Base-by-base conservation (phyloP, 441 rosid species). In the Codiaeum variegatum region DNA sequence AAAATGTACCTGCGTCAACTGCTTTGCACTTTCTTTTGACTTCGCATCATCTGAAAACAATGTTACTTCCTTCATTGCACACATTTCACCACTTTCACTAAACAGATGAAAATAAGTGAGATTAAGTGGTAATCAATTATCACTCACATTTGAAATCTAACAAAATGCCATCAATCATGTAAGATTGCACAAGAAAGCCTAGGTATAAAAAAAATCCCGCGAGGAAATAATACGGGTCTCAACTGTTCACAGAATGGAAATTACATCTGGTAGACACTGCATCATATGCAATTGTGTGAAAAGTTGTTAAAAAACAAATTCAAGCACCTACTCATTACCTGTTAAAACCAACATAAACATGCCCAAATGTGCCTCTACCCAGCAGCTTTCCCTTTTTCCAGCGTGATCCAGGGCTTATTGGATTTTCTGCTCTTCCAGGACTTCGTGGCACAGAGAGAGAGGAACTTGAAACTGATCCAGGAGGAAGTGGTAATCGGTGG, bases 31-130 rank as follows among this genome's bases (percentile, higher is more conserved):
- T 80, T 91, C 98, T 83, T 85, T 91, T 28, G 95, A 89, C 77
- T 91, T 91, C 1, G 91, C 83, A 80, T 93, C 98, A 80, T 93
- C 98, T 61, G 97, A 88, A 83, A 85, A 85, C 36, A 93, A 73
- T 42, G 95, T 86, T 63, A 93, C 98, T 82, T 93, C 98, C 87
- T 93, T 93, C 97, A 93, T 91, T 60, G 98, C 98, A 76, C 97
- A 93, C 95, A 93, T 88, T 79, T 87, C 97, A 29, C 98, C 98
- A 71, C 90, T 88, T 85, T 90, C 97, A 80, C 98, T 93, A 72
- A 62, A 34, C 56, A 70, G 78, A 68, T 52, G 51, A 44, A 69
- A 67, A 70, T 26, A 60, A 66, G 69, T 63, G 34, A 80, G 61
- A 42, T 46, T 46, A 67, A 24, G 62, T 62, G 73, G 75, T 12